Evolutionary conservation across 2,329 filamentous ascomycete genomes (phyloP), one percentile per base, ranked within the genome.

Genomic region (Ascochyta viciae-villosae): DNA sequence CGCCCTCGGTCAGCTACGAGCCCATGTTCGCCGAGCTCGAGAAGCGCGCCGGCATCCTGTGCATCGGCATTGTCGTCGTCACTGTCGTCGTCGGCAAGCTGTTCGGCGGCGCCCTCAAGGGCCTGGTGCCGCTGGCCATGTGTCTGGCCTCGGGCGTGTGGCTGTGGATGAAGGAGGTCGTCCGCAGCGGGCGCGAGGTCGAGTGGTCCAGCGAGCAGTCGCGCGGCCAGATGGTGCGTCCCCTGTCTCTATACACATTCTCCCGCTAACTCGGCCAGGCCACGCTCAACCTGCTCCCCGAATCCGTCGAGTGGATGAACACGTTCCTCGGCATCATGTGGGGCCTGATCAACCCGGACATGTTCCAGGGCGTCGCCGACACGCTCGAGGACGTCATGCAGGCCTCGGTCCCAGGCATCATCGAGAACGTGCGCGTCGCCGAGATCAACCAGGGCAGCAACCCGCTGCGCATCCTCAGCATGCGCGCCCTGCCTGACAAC

Each of bases 351-450:
- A 96, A 98, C 70, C 94, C 95, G 0, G 94, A 98, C 39, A 96
- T 98, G 90, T 95, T 99, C 74, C 81, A 86, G n/a, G 86, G 86
- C 6, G 85, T 97, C 8, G 93, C 93, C n/a, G 95, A 98, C 72
- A 97, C 91, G 12, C 84, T 95, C 6, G 91, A 95, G 77, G 94
- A 98, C 73, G 90, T 98, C 63, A 98, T 98, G 94, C 92, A 96
- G 74, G 94, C 93, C 19, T 96, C 92, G 0, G 90, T 97, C 0
- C 95, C 95, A 0, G 87, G 89, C 1, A 80, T 98, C 35, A 92
- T 99, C 62, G 93, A 98, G 74, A 95, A 96, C 63, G 92, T 99
- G 41, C 90, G 94, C 63, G 91, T 98, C 22, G 92, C 93, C 57
- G 93, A 97, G 66, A 96, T 99, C 66, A 91, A 92, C 45, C 95